Evolutionary conservation across 148 eudicot species (phyloP).

Genomic region (Chenopodium berlandieri): DNA sequence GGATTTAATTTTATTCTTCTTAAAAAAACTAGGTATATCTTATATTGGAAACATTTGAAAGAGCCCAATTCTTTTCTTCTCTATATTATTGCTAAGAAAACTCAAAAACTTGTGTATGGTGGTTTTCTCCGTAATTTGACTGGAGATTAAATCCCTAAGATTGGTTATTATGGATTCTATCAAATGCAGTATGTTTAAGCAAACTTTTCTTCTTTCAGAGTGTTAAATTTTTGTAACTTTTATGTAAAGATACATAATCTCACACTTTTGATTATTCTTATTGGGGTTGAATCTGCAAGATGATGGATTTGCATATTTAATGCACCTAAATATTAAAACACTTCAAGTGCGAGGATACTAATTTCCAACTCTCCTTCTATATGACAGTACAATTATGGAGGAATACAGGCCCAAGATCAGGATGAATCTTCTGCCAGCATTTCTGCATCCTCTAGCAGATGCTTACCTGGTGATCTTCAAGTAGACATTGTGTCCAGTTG

Average conservation of each 20-base stretch:
- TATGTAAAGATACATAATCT: not conserved
- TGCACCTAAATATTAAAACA: not conserved
- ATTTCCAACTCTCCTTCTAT: conserved; percentile 3
- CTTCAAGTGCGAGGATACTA: not conserved
- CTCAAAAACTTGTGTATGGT: not conserved
- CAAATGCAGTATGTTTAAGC: not conserved
- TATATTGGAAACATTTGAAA: not conserved
- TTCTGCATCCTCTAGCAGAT: conserved; percentile 34
- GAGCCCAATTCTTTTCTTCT: not conserved
- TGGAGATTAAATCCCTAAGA: not conserved
- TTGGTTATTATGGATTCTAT: conserved; percentile 4
- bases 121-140: no score
- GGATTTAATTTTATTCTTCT: no score
- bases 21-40: no score
- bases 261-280: not conserved
- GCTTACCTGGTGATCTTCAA: conserved; percentile 42
- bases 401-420: conserved; percentile 71
- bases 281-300: not conserved
- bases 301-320: not conserved
- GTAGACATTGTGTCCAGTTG: conserved; percentile 84
- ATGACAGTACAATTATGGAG: conserved; percentile 88
- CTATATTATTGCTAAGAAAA: not conserved
- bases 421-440: conserved; percentile 40
- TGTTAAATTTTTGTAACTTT: not conserved
- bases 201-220: not conserved